These are phyloP conservation scores for Aspergillus campestris DNA, from an alignment of 495 filamentous ascomycete genomes.

Conservation along the genomic window DNA sequence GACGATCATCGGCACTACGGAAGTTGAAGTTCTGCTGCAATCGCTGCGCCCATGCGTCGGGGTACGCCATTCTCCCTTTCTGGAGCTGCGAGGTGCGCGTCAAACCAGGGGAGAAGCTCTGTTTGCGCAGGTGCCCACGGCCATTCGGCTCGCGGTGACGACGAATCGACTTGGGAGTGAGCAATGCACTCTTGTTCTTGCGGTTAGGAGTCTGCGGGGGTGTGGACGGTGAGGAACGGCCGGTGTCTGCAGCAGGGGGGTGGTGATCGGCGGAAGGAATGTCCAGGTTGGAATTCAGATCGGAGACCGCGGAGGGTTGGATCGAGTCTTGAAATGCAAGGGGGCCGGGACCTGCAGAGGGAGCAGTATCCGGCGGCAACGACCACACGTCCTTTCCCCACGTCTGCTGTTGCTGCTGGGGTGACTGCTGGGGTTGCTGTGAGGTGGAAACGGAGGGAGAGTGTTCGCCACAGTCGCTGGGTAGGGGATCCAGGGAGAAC, in stretches of 20 bases:
- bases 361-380: constrained; percentile 26
- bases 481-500: constrained; percentile 34
- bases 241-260: constrained; percentile 11
- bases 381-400: constrained; percentile 34
- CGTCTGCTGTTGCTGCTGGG: constrained; percentile 32
- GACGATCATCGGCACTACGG: constrained; percentile 27
- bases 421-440: constrained; percentile 27
- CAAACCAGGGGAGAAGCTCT: constrained; percentile 36
- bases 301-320: constrained; percentile 33
- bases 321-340: constrained; percentile 33
- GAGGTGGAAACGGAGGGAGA: constrained; percentile 31
- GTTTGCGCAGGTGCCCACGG: constrained; percentile 31
- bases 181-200: constrained; percentile 29
- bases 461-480: constrained; percentile 39
- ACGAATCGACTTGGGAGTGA: constrained; percentile 35
- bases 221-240: constrained; percentile 31
- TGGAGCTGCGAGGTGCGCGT: constrained; percentile 31
- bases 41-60: constrained; percentile 33
- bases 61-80: constrained; percentile 37
- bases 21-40: constrained; percentile 32
- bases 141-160: constrained; percentile 37
- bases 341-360: constrained; percentile 17
- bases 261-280: constrained; percentile 14
- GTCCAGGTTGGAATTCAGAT: constrained; percentile 27
- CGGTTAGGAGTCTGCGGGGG: constrained; percentile 35